Base-by-base conservation (phyloP, 495 filamentous ascomycete species). In the Trichoderma gamsii region DNA sequence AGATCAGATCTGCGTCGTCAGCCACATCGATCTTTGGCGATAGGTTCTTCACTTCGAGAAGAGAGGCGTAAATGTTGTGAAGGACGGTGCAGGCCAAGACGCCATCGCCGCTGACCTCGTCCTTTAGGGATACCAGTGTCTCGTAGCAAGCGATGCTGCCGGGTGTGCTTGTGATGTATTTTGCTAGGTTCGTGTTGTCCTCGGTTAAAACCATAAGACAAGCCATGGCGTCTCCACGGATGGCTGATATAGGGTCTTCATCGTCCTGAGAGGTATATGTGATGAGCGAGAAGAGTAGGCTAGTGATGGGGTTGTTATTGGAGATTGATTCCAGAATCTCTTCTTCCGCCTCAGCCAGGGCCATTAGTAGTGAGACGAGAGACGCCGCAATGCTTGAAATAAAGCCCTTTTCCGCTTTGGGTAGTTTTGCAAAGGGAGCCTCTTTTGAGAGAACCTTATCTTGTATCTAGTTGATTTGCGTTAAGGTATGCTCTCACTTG, bases 141-240 rank as follows among this genome's bases (percentile, higher is more conserved):
- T 78, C 73, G 66, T 82, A 82, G 66, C 73, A 77, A 1, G 71
- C 71, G 12, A 73, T 76, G 25, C 73, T 73, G 11, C 72, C 72
- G 11, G 80, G 32, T 1, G 44, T 77, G 73, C 12, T 76, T 73
- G 41, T 85, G 75, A 16, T 74, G 71, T 65, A 84, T 76, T 1
- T 23, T 11, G 74, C 81, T 6, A 85, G 76, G 7, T 72, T 41
- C 21, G 79, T 69, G 65, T 82, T 85, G 64, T 88, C 86, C 67
- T 86, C 85, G 4, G 85, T 84, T 29, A 89, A 72, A 21, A 78
- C 77, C 41, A 79, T 79, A 52, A 89, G 76, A 66, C 85, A 86
- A 35, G 76, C 79, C n/a, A 85, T 75, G 15, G 76, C 72, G 68
- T 83, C 78, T 52, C 80, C 77, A 23, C 82, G 72, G 32, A 78